Base-by-base conservation (phyloP, 139 green algal genomes). In the Chlamydomonas schloesseri region DNA sequence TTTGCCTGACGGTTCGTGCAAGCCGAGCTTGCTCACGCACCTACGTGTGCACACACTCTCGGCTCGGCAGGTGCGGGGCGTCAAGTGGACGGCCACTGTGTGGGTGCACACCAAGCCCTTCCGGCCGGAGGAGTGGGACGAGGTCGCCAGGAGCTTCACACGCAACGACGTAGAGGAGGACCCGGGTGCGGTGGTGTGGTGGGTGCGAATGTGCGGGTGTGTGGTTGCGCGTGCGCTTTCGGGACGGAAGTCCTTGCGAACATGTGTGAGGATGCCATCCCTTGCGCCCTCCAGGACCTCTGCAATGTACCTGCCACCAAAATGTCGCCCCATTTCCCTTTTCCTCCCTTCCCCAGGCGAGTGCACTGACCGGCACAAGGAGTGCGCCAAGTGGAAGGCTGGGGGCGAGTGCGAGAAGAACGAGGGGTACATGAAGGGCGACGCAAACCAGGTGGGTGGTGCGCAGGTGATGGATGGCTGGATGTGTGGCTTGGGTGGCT, bases 21-120 rank as follows among this genome's bases (percentile, higher is more conserved):
- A n/a, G n/a, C n/a, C n/a, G n/a, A n/a, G n/a, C n/a, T n/a, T n/a
- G n/a, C n/a, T n/a, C n/a, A n/a, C n/a, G n/a, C n/a, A n/a, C n/a
- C n/a, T n/a, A n/a, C n/a, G n/a, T n/a, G n/a, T n/a, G n/a, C n/a
- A n/a, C 75, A 67, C 23, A 28, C 9, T 67, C 8, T 3, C 9
- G 6, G 58, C 3, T 13, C 24, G 6, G 58, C 23, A 67, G 58
- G 9, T 67, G 9, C 21, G 58, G 1, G 67, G 33, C n/a, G 67
- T 93, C 71, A 97, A 97, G 88, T 97, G 93, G 93, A 95, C 91
- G 21, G 91, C 91, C 69, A 97, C 94, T 17, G 92, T 95, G 2
- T 96, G 94, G 94, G 91, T 95, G 14, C 93, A 94, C 79, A 83
- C 92, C 29, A 42, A 71, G 37, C 58, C 68, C 0, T 94, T 93